Conservation (phyloP, 1,139 yeast genomes). For the Candida mesenterica region DNA sequence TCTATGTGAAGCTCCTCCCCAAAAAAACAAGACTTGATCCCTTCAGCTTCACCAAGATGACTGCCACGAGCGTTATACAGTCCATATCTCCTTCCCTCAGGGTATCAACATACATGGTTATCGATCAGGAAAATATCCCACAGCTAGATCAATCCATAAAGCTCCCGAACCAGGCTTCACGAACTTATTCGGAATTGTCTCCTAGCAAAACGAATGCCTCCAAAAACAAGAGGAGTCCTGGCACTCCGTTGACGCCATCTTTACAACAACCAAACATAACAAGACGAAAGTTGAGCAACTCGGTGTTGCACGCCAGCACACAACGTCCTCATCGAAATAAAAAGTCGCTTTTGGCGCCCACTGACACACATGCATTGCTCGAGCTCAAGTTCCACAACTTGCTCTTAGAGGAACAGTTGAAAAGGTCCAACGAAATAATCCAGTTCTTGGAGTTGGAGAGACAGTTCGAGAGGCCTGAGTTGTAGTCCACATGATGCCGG, state of each 20-base stretch:
- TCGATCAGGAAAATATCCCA: conserved; percentile 8
- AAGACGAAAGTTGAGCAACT: conserved; percentile 14
- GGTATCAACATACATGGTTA: neutral
- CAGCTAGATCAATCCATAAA: conserved; percentile 4
- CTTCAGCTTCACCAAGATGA: too few relatives aligned
- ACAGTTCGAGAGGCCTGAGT: conserved; percentile 9
- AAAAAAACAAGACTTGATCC: too few relatives aligned
- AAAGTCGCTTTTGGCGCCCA: conserved; percentile 3
- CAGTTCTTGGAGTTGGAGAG: conserved; percentile 22
- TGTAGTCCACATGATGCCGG: too few relatives aligned
- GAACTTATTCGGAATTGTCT: conserved; percentile 1
- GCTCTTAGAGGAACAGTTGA: conserved; percentile 18
- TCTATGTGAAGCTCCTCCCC: too few relatives aligned
- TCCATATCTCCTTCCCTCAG: neutral
- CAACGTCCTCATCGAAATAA: conserved; percentile 2
- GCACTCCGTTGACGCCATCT: conserved; percentile 23
- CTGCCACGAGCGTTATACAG: neutral
- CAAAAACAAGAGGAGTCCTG: conserved; percentile 21
- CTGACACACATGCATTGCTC: conserved; percentile 15
- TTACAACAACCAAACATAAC: conserved; percentile 14
- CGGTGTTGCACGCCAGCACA: neutral
- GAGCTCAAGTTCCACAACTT: conserved; percentile 20
- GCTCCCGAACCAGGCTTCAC: neutral
- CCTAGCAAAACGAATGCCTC: conserved; percentile 2
- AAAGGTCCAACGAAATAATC: conserved; percentile 14